phyloP scores from a whole-genome alignment of 2,329 filamentous ascomycete species.

The Akanthomyces uredinophilus region DNA sequence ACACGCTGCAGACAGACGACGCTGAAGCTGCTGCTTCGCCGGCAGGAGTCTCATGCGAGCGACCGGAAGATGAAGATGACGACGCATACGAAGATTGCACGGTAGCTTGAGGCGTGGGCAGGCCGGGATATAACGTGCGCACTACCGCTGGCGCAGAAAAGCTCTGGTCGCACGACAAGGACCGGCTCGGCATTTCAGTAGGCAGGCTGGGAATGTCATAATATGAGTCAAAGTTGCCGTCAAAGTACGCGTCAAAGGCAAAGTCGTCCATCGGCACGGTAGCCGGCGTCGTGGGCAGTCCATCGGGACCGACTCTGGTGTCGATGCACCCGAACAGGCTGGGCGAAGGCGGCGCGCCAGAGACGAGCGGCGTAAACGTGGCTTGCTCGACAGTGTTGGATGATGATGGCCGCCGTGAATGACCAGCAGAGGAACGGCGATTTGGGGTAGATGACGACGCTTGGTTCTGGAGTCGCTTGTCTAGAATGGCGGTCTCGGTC shows the following conservation, averaged over 20 bases:
- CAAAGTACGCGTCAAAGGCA: neutral
- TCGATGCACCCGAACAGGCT: neutral
- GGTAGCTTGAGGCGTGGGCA: neutral
- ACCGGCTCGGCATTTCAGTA: neutral
- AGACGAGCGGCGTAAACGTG: neutral
- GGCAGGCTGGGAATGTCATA: neutral
- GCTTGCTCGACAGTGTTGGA: neutral
- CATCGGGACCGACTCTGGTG: neutral
- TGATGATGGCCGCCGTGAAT: neutral
- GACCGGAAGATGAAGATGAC: neutral
- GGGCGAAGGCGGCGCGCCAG: neutral
- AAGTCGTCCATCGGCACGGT: neutral
- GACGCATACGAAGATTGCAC: neutral
- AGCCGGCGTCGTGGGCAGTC: neutral
- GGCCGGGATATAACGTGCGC: neutral
- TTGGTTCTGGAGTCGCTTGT: slow-evolving; percentile 4
- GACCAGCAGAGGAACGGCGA: neutral
- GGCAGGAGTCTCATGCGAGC: neutral
- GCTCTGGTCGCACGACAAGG: neutral
- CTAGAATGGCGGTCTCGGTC: neutral
- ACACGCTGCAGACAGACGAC: neutral
- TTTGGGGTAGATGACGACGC: neutral
- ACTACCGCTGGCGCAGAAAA: neutral
- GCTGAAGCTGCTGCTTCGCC: neutral
- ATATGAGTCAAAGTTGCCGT: neutral